Base-by-base conservation (phyloP, 805 yeast species). In the Komagataella populi region DNA sequence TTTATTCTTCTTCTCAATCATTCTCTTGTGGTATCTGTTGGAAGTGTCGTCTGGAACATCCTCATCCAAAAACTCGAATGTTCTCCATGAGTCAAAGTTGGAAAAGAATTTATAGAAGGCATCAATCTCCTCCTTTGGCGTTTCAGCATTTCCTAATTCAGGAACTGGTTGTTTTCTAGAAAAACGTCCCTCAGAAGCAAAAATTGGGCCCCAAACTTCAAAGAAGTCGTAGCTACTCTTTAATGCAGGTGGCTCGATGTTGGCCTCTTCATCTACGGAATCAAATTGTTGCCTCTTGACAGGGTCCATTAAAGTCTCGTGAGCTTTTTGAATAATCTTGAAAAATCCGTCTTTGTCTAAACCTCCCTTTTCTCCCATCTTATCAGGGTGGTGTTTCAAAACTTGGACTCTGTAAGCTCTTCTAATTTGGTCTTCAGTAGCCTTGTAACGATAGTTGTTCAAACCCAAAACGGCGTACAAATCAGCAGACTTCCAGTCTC, bases 41-140 rank as follows among this genome's bases (percentile, higher is more conserved):
- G 96, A 86, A 53, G 97, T 87, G 72, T 93, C 99, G 74, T 93
- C 99, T 60, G 99, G 99, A 63, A 90, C 96, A 66, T 93, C 99
- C 76, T 93, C 99, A 67, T 93, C 99, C 69, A 89, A 80, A 74
- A 90, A 93, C 74, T 93, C 99, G 66, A 93, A 93, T 48, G 96
- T 77, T 77, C 96, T 87, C 99, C 99, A 93, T 18, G 98, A 91
- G 71, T 93, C 96, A 59, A 90, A 87, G 69, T 84, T 83, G 70
- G 83, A 83, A 85, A 93, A 93, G 80, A 88, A 91, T 59, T 80
- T 78, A 77, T 91, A 91, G 73, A 95, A 90, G 50, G 73, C 74
- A 62, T 87, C 95, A 55, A 90, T 95, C 54, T 85, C 91, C 52
- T 78, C 81, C 74, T 87, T 87, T 53, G 87, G 55, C 51, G 91